Conservation (phyloP, 225 moss, liverwort and hornwort species). For the Thuidium tamariscinum region DNA sequence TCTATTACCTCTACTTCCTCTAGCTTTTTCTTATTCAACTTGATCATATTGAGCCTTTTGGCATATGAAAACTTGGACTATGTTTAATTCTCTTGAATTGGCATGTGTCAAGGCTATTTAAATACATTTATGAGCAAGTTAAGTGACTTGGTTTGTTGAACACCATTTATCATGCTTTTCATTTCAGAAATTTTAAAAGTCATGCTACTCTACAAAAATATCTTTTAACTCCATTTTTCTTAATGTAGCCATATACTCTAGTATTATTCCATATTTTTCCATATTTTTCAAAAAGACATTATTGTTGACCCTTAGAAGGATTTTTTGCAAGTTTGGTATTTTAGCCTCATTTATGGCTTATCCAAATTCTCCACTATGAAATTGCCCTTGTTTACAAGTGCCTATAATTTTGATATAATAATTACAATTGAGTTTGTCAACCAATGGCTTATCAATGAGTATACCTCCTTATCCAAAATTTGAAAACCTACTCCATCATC, state of each 20-base stretch:
- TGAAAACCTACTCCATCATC: not conserved
- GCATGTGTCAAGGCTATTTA: not conserved
- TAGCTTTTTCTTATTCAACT: not conserved
- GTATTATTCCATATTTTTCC: fast-evolving
- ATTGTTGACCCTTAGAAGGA: fast-evolving
- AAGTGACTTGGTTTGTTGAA: not conserved
- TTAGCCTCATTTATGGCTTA: not conserved
- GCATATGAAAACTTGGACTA: not conserved
- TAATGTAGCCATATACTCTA: fast-evolving
- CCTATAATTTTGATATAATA: not conserved
- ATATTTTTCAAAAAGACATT: not conserved
- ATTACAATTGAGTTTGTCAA: fast-evolving
- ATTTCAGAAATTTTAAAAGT: not conserved
- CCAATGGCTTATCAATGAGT: fast-evolving
- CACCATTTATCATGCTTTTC: not conserved
- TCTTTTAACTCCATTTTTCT: not conserved
- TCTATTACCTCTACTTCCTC: not conserved
- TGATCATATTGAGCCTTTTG: not conserved
- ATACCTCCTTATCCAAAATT: too few species aligned
- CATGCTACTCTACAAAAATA: not conserved
- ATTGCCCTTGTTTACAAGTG: not conserved
- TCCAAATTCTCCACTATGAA: not conserved
- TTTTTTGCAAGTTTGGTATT: not conserved
- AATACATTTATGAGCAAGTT: fast-evolving
- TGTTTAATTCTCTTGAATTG: not conserved